Evolutionary conservation across 192 early-diverging fungal species (phyloP), one percentile per base, ranked within the genome.

Genomic region (Entomortierella lignicola): DNA sequence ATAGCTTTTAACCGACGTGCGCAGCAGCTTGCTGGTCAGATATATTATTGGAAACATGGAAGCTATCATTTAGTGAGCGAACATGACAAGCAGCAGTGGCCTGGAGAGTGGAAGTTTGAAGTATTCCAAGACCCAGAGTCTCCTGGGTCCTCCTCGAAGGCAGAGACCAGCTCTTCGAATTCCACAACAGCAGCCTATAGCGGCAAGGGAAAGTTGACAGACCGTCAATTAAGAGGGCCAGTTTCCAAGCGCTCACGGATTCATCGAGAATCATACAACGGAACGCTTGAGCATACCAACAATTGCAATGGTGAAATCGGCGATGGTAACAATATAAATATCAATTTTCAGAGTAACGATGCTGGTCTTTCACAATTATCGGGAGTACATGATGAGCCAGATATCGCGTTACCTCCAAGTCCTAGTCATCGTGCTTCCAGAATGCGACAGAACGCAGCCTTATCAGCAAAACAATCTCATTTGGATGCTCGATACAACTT

Each of bases 81-180:
- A 59, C 23, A 66, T 8, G 72, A 75, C 51, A 66, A 66, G 29
- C 72, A 75, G 52, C 63, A 75, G 32, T 75, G 72, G 72, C 72
- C 72, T 4, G 65, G 65, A 20, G 72, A 75, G 21, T 75, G 72
- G 72, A 75, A 75, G 53, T 75, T 75, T 75, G 72, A 75, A 47
- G 60, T 75, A 1, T 75, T 51, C 20, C 57, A 75, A 50, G 72
- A 75, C 12, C 72, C 66, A 30, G 61, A 63, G 18, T 63, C 66
- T 1, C 63, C 61, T 17, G 70, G 55, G 1, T 37, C 60, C 11
- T 13, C 62, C 7, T 56, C 60, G 37, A 18, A 21, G 15, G 15
- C 12, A 0, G 53, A 51, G 31, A 41, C 7, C 17, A 26, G 50
- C 18, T 26, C 17, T 6, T 57, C 55, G 29, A 7, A 26, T 11